Evolutionary conservation across 2,329 filamentous ascomycete genomes (phyloP), one percentile per base, ranked within the genome.

Genomic region (Penicillium sp.): DNA sequence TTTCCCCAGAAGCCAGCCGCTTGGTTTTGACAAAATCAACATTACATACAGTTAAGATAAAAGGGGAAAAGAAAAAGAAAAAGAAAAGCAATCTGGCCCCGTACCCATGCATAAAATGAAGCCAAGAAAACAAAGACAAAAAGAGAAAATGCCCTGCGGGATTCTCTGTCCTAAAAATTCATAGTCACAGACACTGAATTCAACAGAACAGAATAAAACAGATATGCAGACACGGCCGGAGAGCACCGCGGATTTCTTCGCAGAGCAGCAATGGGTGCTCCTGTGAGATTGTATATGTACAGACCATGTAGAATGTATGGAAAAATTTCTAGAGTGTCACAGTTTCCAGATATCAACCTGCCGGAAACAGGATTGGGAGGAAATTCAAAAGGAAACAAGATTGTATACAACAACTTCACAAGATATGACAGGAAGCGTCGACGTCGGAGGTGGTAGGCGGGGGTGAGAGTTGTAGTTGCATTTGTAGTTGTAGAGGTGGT

Each of bases 221-320:
- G 34, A 51, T 39, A 51, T 32, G 48, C 41, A 30, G 26, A 42
- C 16, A 16, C 10, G 30, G 47, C 16, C 39, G 26, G 41, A 46
- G 23, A 32, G 26, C 40, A 46, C 13, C 18, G 26, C n/a, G 16
- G 10, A n/a, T 10, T n/a, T n/a, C n/a, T 44, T 51, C 34, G 18
- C 41, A 46, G 14, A 16, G 18, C 18, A 54, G 9, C 55, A 55
- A 63, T 66, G 61, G 55, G 66, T 45, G 39, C 14, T 10, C 26
- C 18, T 14, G 51, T 30, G 45, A 36, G 26, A 39, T 36, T 61
- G 45, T 64, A 71, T 71, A 71, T 71, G 64, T 70, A 71, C 67
- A 71, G 62, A 60, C 55, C 63, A 65, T 61, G 61, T 63, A 65
- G 56, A 61, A 63, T 64, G 59, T 62, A 61, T 57, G 58, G 47